Evolutionary conservation across 2,329 filamentous ascomycete genomes (phyloP).

Genomic region (Phoma herbarum): DNA sequence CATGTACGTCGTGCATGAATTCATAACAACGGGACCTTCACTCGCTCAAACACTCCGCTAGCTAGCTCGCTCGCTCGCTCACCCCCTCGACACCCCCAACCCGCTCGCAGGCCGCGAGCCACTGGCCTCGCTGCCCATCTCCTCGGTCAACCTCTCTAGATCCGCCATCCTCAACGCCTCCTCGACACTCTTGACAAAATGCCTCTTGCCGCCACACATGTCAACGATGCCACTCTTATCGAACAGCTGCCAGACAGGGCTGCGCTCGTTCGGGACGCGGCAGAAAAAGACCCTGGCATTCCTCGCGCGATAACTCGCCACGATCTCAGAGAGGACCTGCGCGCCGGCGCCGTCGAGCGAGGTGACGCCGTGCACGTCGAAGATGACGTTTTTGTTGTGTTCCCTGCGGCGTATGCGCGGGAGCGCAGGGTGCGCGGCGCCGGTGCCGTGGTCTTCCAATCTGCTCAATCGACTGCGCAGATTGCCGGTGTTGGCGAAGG

Average conservation of each 20-base stretch:
- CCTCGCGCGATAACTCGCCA: constrained; percentile 77
- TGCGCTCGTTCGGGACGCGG: constrained; percentile 59
- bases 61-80: background rate
- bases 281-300: constrained; percentile 82
- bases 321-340: constrained; percentile 91
- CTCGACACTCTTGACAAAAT: constrained; percentile 85
- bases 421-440: constrained; percentile 82
- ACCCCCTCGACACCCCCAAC: background rate
- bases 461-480: constrained; percentile 83
- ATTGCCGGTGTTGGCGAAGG: constrained; percentile 95
- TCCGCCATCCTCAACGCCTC: constrained; percentile 86
- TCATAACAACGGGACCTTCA: too few relatives aligned
- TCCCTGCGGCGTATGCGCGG: constrained; percentile 80
- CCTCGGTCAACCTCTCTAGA: constrained; percentile 64
- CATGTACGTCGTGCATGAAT: too few relatives aligned
- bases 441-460: constrained; percentile 90
- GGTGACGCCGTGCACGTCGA: constrained; percentile 97
- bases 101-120: background rate
- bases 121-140: constrained; percentile 31
- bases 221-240: constrained; percentile 84
- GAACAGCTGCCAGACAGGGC: constrained; percentile 75
- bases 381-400: constrained; percentile 90
- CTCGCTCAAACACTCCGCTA: too few relatives aligned
- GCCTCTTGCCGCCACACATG: constrained; percentile 75
- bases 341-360: constrained; percentile 91